Conservation (phyloP, 768 basidiomycete species). For the Boletus eberwhitei region DNA sequence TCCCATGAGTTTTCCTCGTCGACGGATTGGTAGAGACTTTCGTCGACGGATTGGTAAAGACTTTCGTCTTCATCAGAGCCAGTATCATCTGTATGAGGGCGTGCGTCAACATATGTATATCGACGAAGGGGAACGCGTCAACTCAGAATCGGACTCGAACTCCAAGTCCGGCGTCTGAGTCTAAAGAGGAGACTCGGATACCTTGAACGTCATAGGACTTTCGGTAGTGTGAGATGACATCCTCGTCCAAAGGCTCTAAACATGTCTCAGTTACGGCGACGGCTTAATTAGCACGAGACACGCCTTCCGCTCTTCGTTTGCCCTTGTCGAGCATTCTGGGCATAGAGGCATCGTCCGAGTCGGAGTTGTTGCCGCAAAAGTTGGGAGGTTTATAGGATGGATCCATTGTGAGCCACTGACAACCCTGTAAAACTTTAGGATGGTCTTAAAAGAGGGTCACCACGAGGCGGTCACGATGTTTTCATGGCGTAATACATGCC, state of each 20-base stretch:
- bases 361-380: not conserved
- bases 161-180: slow-evolving; percentile 3
- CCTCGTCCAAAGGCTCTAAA: slow-evolving; percentile 9
- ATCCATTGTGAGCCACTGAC: slow-evolving; percentile 8
- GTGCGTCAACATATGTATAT: not conserved
- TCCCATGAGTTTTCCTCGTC: slow-evolving; percentile 2
- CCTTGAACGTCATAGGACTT: not conserved
- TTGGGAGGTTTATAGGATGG: slow-evolving; percentile 8
- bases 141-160: not conserved
- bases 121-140: slow-evolving; percentile 1
- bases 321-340: slow-evolving; percentile 17
- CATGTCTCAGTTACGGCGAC: not conserved
- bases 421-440: not conserved
- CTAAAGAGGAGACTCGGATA: not conserved
- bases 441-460: slow-evolving; percentile 5
- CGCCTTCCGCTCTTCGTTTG: slow-evolving; percentile 18
- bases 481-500: not conserved
- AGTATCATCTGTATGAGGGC: not conserved
- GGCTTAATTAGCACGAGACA: not conserved
- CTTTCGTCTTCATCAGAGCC: slow-evolving; percentile 10
- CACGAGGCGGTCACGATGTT: slow-evolving; percentile 9
- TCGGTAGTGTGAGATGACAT: not conserved
- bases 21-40: not conserved
- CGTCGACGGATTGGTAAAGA: slow-evolving; percentile 12
- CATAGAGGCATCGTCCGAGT: not conserved